Percentiles rank a stretch among this genome's conserved stretches.
phyloP scores from a whole-genome alignment of 129 eudicot species.

The Helianthus tuberosus region DNA sequence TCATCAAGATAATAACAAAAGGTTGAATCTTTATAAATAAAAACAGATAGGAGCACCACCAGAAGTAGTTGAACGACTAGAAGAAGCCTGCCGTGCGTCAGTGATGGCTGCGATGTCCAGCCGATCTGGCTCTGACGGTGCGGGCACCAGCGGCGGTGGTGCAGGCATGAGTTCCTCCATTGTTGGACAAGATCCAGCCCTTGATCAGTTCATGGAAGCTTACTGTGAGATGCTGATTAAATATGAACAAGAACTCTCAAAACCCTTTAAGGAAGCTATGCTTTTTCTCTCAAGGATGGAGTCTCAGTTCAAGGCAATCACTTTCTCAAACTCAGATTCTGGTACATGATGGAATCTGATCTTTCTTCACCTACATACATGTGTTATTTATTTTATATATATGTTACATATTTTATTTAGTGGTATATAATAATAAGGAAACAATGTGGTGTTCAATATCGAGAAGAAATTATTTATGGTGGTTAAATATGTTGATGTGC shows the following conservation, averaged over 20 bases:
- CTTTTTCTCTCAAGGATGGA: slow-evolving; percentile 82
- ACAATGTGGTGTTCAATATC: background rate
- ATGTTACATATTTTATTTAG: background rate
- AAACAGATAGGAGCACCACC: slow-evolving; percentile 97
- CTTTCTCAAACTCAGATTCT: slow-evolving; percentile 67
- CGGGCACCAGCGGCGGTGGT: slow-evolving; percentile 16
- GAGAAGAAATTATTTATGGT: background rate
- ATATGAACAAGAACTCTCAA: slow-evolving; percentile 90
- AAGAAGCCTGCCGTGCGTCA: slow-evolving; percentile 67
- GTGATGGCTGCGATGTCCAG: slow-evolving; percentile 39
- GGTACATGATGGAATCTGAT: slow-evolving; percentile 21
- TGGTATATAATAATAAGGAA: background rate
- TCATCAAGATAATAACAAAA: background rate
- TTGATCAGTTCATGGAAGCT: slow-evolving; percentile 98
- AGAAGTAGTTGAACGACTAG: slow-evolving; percentile 84
- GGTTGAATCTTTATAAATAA: background rate
- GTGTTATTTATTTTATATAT: background rate
- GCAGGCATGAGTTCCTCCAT: slow-evolving; percentile 28
- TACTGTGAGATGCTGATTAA: slow-evolving; percentile 94
- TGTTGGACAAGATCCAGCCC: slow-evolving; percentile 85
- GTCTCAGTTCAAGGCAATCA: slow-evolving; percentile 79
- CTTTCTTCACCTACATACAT: slow-evolving; percentile 1
- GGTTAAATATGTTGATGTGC: background rate
- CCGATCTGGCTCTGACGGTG: slow-evolving; percentile 21
- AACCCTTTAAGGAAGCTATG: slow-evolving; percentile 99